Evolutionary conservation across 73 alveolate genomes (phyloP).

Genomic region (Symbiodinium pilosum): DNA sequence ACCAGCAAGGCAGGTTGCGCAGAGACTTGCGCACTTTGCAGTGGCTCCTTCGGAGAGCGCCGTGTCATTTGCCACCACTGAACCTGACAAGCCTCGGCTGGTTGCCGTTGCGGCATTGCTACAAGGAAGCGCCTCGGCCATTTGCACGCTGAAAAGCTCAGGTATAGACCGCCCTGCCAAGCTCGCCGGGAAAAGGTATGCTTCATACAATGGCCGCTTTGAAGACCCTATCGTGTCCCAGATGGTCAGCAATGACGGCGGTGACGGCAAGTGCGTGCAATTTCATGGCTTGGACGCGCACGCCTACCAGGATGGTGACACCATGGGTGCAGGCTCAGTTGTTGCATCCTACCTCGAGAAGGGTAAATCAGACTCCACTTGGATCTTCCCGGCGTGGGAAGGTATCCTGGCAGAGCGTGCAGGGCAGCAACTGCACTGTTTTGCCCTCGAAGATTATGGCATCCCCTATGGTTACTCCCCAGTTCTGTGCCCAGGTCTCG

Average conservation of each 20-base stretch:
- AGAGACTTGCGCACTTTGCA: not conserved
- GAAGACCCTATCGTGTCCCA: conserved; percentile 2
- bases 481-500: not conserved
- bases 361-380: not conserved
- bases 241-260: conserved; percentile 27
- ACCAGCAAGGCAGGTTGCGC: not conserved
- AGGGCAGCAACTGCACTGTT: not conserved
- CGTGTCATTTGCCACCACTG: not conserved
- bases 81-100: conserved; percentile 14
- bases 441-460: not conserved
- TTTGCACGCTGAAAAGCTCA: not conserved
- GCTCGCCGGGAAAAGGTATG: conserved; percentile 7
- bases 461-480: conserved; percentile 25
- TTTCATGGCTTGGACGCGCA: not conserved
- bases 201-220: conserved; percentile 27
- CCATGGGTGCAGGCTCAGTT: not conserved
- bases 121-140: conserved; percentile 13
- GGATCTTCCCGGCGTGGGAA: conserved; percentile 34
- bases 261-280: not conserved
- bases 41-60: conserved; percentile 31
- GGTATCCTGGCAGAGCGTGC: conserved; percentile 10
- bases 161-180: not conserved
- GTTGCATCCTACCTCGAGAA: not conserved
- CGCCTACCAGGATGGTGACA: conserved; percentile 3
- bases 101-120: conserved; percentile 30